A percentile compares a stretch with the other conserved stretches of the same genome.
Conservation (phyloP, 2,329 filamentous ascomycete species). For the Huntiella savannae region DNA sequence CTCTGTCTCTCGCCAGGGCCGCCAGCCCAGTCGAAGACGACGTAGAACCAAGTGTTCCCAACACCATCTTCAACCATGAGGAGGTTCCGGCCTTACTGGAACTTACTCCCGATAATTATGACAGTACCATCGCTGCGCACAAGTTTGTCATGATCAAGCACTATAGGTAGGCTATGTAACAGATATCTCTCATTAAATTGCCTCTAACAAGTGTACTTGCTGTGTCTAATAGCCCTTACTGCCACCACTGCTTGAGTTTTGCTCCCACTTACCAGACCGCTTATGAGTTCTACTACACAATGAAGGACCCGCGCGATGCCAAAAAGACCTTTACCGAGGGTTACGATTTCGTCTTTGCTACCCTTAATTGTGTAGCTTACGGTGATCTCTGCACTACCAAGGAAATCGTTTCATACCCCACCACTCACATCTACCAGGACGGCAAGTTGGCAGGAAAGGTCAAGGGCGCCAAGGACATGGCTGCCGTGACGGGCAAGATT, state of each 20-base stretch:
- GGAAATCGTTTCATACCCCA: conserved; percentile 52
- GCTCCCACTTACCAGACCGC: conserved; percentile 78
- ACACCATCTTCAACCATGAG: conserved; percentile 46
- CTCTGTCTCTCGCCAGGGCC: conserved; percentile 21
- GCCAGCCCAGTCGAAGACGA: conserved; percentile 15
- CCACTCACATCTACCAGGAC: conserved; percentile 62
- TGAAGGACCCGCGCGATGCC: conserved; percentile 41
- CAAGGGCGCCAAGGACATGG: conserved; percentile 48
- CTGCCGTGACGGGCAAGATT: conserved; percentile 46
- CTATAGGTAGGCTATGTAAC: conserved; percentile 38
- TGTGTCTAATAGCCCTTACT: conserved; percentile 29
- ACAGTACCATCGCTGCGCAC: conserved; percentile 32
- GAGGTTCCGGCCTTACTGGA: conserved; percentile 46
- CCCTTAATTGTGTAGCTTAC: conserved; percentile 69
- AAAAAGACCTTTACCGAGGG: conserved; percentile 50
- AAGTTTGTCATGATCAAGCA: conserved; percentile 42
- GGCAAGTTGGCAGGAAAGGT: conserved; percentile 47
- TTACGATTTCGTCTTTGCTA: conserved; percentile 79
- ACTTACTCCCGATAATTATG: conserved; percentile 37
- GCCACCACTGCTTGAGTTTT: conserved; percentile 57
- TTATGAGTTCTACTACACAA: conserved; percentile 90
- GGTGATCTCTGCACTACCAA: conserved; percentile 57
- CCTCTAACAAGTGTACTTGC: background rate
- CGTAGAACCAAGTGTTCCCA: conserved; percentile 12
- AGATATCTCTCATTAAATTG: too few species aligned